These are phyloP conservation scores for Phytophthora nicotianae DNA, from an alignment of 352 stramenopile species.

Conservation along the genomic window DNA sequence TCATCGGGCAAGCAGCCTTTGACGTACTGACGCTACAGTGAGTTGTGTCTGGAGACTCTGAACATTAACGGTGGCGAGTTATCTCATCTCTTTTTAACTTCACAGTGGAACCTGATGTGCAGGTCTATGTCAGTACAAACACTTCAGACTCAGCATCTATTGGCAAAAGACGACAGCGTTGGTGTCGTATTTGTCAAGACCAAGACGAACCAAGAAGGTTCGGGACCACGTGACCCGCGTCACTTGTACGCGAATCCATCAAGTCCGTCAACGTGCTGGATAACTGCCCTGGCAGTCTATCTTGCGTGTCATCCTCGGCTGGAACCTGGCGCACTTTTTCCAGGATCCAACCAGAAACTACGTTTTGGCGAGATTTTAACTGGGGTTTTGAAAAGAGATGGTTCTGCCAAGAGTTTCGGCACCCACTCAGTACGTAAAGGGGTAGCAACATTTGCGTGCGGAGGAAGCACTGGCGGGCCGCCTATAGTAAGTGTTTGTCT, in stretches of 20 bases:
- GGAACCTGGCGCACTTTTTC: too few relatives aligned
- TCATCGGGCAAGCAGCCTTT: neutral
- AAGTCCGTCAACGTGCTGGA: neutral
- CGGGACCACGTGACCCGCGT: neutral
- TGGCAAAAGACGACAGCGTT: neutral
- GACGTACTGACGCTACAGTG: neutral
- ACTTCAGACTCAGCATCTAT: neutral
- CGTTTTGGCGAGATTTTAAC: neutral
- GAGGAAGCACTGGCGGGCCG: neutral
- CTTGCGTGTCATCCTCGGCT: too few relatives aligned
- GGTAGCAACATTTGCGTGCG: neutral
- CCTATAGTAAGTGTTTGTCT: conserved; percentile 8
- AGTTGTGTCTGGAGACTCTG: neutral
- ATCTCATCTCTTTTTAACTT: neutral
- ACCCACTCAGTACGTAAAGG: neutral
- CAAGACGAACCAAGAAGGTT: neutral
- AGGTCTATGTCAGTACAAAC: neutral
- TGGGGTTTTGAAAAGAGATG: neutral
- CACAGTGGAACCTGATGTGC: neutral
- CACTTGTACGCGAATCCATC: neutral
- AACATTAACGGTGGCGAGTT: neutral
- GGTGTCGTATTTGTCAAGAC: neutral
- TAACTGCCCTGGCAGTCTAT: too few relatives aligned
- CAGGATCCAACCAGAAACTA: neutral
- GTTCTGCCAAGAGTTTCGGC: neutral